Evolutionary conservation across 495 filamentous ascomycete species (phyloP), one percentile per base, ranked within the genome.

Genomic region (Trichoderma parareesei): DNA sequence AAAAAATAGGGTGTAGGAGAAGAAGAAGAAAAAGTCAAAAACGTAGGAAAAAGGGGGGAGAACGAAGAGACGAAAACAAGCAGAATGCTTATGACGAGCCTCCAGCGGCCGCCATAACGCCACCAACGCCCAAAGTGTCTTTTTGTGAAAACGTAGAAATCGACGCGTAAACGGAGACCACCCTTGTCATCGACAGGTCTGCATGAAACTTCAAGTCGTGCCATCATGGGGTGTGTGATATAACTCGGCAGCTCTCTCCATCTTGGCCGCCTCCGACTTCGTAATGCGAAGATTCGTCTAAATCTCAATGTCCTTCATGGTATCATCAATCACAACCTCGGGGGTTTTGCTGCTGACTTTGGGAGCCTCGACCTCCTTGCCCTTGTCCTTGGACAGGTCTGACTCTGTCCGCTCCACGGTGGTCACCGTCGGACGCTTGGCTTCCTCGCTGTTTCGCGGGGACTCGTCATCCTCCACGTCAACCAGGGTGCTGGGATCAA

Each of bases 241-340:
- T 57, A 57, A 57, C 53, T 57, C 20, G 33, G 20, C 27, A 11
- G 18, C 27, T 57, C 11, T 27, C 53, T 57, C 37, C 33, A 10
- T 37, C 5, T 37, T 57, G 11, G n/a, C 13, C 44, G 53, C 27
- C 27, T 27, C 11, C 20, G 33, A 57, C 27, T n/a, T 37, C 53
- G 53, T 57, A 5, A 37, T 37, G 10, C 11, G 11, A 14, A 37
- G 10, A 35, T 13, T 10, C 33, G 14, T 57, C 72, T 70, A 85
- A 64, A 85, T 85, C 73, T 85, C 82, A 69, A 85, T 84, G 48
- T 79, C 82, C 73, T 84, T 85, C 82, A 85, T 84, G 33, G 74
- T 72, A 60, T 76, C 79, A 65, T 81, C 81, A 10, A 77, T 66
- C 13, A 72, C 70, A 27, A 74, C 74, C 11, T 66, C 69, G 14